A percentile compares a stretch with the other conserved stretches of the same genome.
These are phyloP conservation scores for Ceratobasidium sp. DNA, from an alignment of 1,284 basidiomycete genomes.

Conservation along the genomic window DNA sequence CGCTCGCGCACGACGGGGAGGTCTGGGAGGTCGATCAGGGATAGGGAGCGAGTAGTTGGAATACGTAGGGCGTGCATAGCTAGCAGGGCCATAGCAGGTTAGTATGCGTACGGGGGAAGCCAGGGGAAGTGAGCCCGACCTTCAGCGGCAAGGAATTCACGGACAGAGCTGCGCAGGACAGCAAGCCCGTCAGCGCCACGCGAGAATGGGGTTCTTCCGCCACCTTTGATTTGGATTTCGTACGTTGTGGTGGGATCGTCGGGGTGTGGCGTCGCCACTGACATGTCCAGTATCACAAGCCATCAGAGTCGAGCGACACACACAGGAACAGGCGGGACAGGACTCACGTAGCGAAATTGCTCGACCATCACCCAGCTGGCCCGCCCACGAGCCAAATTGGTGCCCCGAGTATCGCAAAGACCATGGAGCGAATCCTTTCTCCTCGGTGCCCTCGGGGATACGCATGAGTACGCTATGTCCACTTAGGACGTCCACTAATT, in stretches of 20 bases:
- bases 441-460: conserved; percentile 52
- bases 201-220: conserved; percentile 94
- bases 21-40: conserved; percentile 79
- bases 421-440: conserved; percentile 82
- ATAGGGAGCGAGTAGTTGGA: conserved; percentile 89
- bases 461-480: conserved; percentile 80
- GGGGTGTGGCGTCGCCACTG: conserved; percentile 81
- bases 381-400: conserved; percentile 94
- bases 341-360: conserved; percentile 84
- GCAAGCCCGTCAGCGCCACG: conserved; percentile 92
- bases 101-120: not conserved
- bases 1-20: conserved; percentile 83
- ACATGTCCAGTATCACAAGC: conserved; percentile 4
- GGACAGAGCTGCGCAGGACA: conserved; percentile 88
- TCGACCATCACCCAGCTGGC: conserved; percentile 96
- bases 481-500: conserved; percentile 82
- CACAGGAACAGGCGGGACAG: conserved; percentile 9
- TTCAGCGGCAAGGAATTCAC: conserved; percentile 91
- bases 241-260: conserved; percentile 65
- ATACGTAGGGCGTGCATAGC: conserved; percentile 89
- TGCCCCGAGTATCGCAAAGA: conserved; percentile 88
- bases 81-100: conserved; percentile 52
- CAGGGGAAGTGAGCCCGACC: conserved; percentile 58
- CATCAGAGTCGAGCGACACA: conserved; percentile 13
- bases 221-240: conserved; percentile 94